Base-by-base conservation (phyloP, 1,139 yeast genomes). In the Yamadazyma sp. region DNA sequence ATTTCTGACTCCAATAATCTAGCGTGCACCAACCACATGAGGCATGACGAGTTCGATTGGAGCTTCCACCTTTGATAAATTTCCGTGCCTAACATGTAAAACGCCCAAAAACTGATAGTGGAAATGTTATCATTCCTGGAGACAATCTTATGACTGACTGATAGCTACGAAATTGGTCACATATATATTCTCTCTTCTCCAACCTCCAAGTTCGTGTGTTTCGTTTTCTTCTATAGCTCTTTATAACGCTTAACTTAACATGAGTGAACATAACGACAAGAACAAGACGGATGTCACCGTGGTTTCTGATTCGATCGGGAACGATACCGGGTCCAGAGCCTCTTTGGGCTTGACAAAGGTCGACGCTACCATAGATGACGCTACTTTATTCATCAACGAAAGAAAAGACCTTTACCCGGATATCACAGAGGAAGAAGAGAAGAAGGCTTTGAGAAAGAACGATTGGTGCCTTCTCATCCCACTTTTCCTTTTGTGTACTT, bases 391-490 rank as follows among this genome's bases (percentile, higher is more conserved):
- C 36, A 43, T 52, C 17, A 38, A 40, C 12, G 50, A 50, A 34
- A 44, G 53, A 34, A 37, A 39, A 25, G 42, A 31, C 6, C 33
- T 40, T 15, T 51, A 49, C 26, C 39, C 34, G 2, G 50, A 45
- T 14, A 40, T 61, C 4, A 47, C 59, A 5, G 56, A 51, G 25
- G 61, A 49, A 15, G 70, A 65, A 43, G 59, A 55, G 36, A 46
- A 45, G 26, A 50, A 40, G 22, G 54, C 55, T 8, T 39, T 62
- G n/a, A 53, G 66, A 46, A 68, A 58, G 42, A 55, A 62, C n/a
- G 74, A 68, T 45, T 58, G 53, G 50, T 52, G 58, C 37, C 48
- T 68, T 12, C 39, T 68, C 27, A 71, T 73, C 2, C 46, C 59
- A 32, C 50, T 68, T 17, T 61, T 64, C 42, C 42, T 60, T 41